These are phyloP conservation scores for Excoecaria cochinchinensis DNA, from an alignment of 345 rosid genomes.

Conservation along the genomic window DNA sequence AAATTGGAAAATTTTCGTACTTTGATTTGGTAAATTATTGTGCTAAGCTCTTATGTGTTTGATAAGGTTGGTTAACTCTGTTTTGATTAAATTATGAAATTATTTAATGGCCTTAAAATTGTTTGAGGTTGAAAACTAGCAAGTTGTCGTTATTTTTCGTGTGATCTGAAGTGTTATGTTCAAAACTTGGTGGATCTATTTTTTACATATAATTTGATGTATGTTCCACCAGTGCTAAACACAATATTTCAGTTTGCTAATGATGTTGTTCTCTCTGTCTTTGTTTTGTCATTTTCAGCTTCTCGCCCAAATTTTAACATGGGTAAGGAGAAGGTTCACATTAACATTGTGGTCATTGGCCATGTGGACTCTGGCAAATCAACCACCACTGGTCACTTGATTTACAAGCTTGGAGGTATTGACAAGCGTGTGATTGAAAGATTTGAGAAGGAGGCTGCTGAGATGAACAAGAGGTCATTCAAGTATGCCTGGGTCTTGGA, in stretches of 20 bases:
- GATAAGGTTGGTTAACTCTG: not conserved
- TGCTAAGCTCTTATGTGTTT: not conserved
- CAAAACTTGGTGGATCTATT: not conserved
- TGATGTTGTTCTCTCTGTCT: not conserved
- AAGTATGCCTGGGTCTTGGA: conserved; percentile 81
- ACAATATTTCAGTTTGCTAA: not conserved
- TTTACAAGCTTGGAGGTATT: conserved; percentile 81
- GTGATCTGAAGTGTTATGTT: not conserved
- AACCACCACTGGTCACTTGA: conserved; percentile 71
- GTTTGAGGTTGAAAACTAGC: too few species aligned
- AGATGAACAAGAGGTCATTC: conserved; percentile 78
- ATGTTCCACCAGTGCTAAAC: too few species aligned
- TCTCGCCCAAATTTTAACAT: conserved; percentile 16
- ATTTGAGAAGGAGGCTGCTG: conserved; percentile 81
- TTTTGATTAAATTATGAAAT: not conserved
- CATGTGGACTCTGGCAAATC: conserved; percentile 61
- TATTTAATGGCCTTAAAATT: not conserved
- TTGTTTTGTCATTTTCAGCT: not conserved
- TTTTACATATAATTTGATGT: not conserved
- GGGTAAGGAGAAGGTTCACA: conserved; percentile 30
- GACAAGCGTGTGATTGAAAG: conserved; percentile 84
- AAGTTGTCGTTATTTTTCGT: too few species aligned
- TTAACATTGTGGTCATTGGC: conserved; percentile 31
- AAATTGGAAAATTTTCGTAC: not conserved
- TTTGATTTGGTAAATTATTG: not conserved